Conservation (phyloP, 192 early-diverging fungal genomes). For the Backusella australiensis region DNA sequence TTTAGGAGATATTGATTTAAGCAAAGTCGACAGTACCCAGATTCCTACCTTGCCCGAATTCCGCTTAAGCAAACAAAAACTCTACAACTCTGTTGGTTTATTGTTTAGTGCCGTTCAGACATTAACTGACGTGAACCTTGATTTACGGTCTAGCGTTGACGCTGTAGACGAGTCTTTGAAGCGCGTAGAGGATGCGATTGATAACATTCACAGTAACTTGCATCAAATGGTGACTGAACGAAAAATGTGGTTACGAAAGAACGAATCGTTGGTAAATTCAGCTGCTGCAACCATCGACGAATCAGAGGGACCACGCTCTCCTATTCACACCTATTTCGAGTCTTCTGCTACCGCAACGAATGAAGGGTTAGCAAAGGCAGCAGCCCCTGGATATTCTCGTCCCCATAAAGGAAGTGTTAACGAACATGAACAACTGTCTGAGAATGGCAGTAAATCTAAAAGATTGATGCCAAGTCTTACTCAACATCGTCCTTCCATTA, state of each 20-base stretch:
- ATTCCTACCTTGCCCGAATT: conserved; percentile 18
- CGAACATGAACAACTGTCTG: not conserved
- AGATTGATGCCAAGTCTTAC: not conserved
- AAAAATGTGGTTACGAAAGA: conserved; percentile 16
- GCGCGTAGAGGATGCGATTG: conserved; percentile 16
- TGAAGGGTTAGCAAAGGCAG: conserved; percentile 2
- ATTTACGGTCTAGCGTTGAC: not conserved
- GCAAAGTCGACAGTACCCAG: not conserved
- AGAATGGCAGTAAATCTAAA: not conserved
- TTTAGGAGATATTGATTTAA: conserved; percentile 27
- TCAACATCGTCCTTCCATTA: conserved; percentile 9
- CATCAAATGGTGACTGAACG: conserved; percentile 27
- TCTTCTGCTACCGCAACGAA: not conserved
- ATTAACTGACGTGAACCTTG: conserved; percentile 13
- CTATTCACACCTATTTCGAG: not conserved
- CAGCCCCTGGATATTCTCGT: not conserved
- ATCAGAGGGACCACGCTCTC: not conserved
- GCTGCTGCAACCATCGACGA: not conserved
- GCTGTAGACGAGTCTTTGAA: conserved; percentile 15
- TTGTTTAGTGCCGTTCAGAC: conserved; percentile 31
- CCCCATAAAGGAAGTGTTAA: conserved; percentile 1
- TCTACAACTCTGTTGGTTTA: conserved; percentile 31
- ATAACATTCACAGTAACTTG: conserved; percentile 21
- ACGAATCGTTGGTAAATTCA: not conserved
- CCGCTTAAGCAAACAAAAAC: conserved; percentile 31